These are phyloP conservation scores for Rhynchospora tenuis DNA, from an alignment of 176 grass and related monocot species.

Conservation along the genomic window DNA sequence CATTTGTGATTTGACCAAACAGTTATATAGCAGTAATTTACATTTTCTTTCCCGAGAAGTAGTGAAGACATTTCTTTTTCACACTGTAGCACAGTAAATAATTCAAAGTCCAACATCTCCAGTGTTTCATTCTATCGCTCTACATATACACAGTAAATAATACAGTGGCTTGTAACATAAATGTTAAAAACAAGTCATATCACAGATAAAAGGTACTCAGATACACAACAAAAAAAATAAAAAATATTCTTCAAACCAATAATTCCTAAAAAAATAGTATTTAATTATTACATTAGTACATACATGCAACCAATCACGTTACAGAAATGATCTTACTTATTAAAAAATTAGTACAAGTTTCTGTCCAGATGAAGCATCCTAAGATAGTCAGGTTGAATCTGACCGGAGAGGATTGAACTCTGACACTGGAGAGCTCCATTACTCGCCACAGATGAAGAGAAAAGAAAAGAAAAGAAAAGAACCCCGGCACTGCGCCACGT, in stretches of 20 bases:
- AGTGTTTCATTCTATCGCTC: neutral
- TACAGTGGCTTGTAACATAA: neutral
- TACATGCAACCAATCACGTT: conserved; percentile 6
- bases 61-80: neutral
- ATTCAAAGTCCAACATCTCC: neutral
- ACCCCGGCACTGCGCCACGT: neutral
- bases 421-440: neutral
- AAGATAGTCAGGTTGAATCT: neutral
- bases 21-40: neutral
- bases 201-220: neutral
- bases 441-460: neutral
- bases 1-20: neutral
- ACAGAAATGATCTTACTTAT: neutral
- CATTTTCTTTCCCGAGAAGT: neutral
- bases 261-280: neutral
- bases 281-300: neutral
- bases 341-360: neutral
- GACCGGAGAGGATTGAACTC: conserved; percentile 1
- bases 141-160: neutral
- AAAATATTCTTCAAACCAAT: neutral
- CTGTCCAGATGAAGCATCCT: neutral
- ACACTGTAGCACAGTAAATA: neutral
- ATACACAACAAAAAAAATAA: neutral
- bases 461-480: neutral
- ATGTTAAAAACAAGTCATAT: neutral